phyloP scores from a whole-genome alignment of 192 early-diverging fungal genomes.

The Martensiomyces pterosporus region DNA sequence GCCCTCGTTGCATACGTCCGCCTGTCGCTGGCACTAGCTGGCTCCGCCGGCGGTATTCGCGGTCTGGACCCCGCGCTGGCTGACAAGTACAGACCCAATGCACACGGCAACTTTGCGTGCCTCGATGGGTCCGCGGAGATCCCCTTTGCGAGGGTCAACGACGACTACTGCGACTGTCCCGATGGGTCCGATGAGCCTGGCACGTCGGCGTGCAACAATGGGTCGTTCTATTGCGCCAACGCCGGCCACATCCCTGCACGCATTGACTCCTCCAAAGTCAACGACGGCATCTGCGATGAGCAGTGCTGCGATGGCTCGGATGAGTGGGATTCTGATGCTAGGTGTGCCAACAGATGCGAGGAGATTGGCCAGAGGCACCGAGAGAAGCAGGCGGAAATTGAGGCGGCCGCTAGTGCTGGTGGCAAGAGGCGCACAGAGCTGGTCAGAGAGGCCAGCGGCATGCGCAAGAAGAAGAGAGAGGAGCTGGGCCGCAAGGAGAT shows the following conservation, averaged over 20 bases:
- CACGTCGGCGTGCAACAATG: constrained; percentile 85
- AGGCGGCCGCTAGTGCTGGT: constrained; percentile 15
- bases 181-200: constrained; percentile 97
- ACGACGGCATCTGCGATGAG: constrained; percentile 92
- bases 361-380: constrained; percentile 54
- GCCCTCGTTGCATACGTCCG: background rate
- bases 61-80: constrained; percentile 33
- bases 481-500: constrained; percentile 12
- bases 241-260: constrained; percentile 61
- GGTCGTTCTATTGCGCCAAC: constrained; percentile 81
- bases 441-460: constrained; percentile 14
- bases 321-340: constrained; percentile 59
- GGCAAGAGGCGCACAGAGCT: constrained; percentile 14
- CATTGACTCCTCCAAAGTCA: constrained; percentile 72
- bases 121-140: constrained; percentile 70
- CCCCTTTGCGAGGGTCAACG: constrained; percentile 73
- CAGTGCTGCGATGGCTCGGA: constrained; percentile 97
- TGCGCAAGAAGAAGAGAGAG: constrained; percentile 17
- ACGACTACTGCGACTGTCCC: constrained; percentile 96
- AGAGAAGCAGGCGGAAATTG: constrained; percentile 23
- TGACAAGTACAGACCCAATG: constrained; percentile 14
- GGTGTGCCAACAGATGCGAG: constrained; percentile 76
- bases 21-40: background rate
- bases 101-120: constrained; percentile 56
- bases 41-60: constrained; percentile 1